Base-by-base conservation (phyloP, 2,329 filamentous ascomycete genomes). In the Claviceps monticola region DNA sequence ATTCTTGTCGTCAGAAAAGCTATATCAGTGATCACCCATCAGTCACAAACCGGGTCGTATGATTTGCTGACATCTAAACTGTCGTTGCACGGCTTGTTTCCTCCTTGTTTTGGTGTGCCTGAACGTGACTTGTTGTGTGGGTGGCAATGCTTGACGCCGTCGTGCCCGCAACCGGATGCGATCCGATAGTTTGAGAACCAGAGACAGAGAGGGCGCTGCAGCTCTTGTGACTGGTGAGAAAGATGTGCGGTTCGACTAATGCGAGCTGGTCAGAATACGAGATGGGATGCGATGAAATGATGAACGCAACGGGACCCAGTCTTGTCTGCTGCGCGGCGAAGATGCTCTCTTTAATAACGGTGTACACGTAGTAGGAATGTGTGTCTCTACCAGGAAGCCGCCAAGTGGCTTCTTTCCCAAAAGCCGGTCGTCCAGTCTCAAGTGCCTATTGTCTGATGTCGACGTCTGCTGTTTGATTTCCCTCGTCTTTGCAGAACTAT, bases 231-330 rank as follows among this genome's bases (percentile, higher is more conserved):
- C 37, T 45, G n/a, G 44, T 42, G 19, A 46, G 44, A 51, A 19
- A 29, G 41, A 19, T 17, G 43, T 51, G 26, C 19, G 37, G 37
- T 46, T 23, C 51, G 39, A 29, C 26, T 29, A 39, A 42, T 36
- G 38, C 34, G 23, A 47, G 38, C 19, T 23, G 50, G 21, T 34
- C 42, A 47, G 29, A 50, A 54, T 53, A 53, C 53, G 53, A 54
- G 53, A 53, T 50, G 29, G 42, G 48, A 47, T 39, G 44, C 49
- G 50, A 46, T 44, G 29, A 11, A 34, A 7, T 23, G 5, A n/a
- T 36, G 4, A 37, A 16, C 36, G 8, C 42, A 44, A 16, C 39
- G 38, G 19, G 41, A 1, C 16, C 39, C 4, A 2, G 38, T 43
- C 26, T 43, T 19, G 26, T 46, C 9, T 9, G 16, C 21, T 44